Evolutionary conservation across 2,329 filamentous ascomycete genomes (phyloP), one percentile per base, ranked within the genome.

Genomic region (Apiospora malaysiana): DNA sequence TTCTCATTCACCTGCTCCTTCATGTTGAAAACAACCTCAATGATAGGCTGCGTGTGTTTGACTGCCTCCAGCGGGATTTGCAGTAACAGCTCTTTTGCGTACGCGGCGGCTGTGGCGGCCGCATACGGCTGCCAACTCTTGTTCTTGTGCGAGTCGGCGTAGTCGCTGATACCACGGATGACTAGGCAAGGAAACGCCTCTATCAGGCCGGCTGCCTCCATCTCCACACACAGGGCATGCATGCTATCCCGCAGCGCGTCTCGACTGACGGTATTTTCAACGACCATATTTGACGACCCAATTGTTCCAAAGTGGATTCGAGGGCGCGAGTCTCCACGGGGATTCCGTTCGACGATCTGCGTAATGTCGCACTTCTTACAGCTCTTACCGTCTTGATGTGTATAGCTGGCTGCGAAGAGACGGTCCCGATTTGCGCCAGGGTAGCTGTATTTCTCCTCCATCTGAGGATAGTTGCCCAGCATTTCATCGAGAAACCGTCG

Each of bases 121-220:
- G 77, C 76, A 45, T 74, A 78, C 1, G 65, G 69, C 40, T 78
- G 77, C 77, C 77, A 79, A 4, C 25, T 9, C 4, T 73, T 37
- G 27, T 76, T 75, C 68, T 77, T 78, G 37, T 79, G 76, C 4
- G 74, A 70, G 51, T 81, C 78, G 1, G 75, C 67, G 47, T 81
- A 81, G 51, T 80, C 75, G 51, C 77, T 78, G 37, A 81, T 78
- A 1, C 79, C 79, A 1, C 78, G 76, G 46, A 81, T 76, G 7
- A 80, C 75, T 0, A 79, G 72, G 32, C 73, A 78, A 0, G 75
- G 77, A 18, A 79, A 76, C 56, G 75, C 65, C 51, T 81, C 32
- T 75, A 76, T 77, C 5, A 80, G 37, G 10, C 79, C 80, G 6
- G 78, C 77, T 0, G 74, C 56, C 69, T 75, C 45, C 74, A 75